Evolutionary conservation across 345 rosid species (phyloP), one percentile per base, ranked within the genome.

Genomic region (Gossypium arboreum): DNA sequence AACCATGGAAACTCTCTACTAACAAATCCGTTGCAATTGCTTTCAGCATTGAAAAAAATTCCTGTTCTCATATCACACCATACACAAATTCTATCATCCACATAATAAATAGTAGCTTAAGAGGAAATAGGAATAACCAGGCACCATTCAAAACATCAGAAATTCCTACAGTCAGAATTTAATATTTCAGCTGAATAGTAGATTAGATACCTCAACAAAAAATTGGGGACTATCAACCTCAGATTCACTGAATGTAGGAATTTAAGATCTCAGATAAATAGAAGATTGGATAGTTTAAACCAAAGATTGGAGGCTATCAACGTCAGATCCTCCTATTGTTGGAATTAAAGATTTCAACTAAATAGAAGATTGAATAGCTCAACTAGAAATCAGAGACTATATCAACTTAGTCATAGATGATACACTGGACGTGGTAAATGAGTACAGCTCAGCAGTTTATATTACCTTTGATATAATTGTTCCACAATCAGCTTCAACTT

Each of bases 381-480:
- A 65, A 43, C 16, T 11, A 43, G 8, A 64, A 64, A 41, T n/a
- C 6, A 12, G 69, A 10, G 69, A 18, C 54, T 20, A 44, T 8
- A 44, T 6, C 54, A 67, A 45, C 50, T 64, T 2, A 64, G 17
- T 20, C 52, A 12, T 44, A 12, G 54, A 10, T 45, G 29, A 13
- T 51, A 27, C 24, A 51, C 9, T 17, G 20, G 27, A 1, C 8
- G 12, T 24, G 15, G 43, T 47, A 67, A 50, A 25, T 25, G 15
- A 9, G 9, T 25, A 17, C 27, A 68, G 22, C 43, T 25, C 72
- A 68, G 20, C 41, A 68, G 59, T 51, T 69, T 69, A 27, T 17
- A 69, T 69, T 18, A 93, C 99, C 98, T 93, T 93, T 22, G 90
- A 83, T 56, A 95, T 88, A 78, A 95, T 82, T 2, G 97, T 90